These are phyloP conservation scores for Phylloboletellus chloephorus DNA, from an alignment of 1,284 basidiomycete genomes.

Conservation along the genomic window DNA sequence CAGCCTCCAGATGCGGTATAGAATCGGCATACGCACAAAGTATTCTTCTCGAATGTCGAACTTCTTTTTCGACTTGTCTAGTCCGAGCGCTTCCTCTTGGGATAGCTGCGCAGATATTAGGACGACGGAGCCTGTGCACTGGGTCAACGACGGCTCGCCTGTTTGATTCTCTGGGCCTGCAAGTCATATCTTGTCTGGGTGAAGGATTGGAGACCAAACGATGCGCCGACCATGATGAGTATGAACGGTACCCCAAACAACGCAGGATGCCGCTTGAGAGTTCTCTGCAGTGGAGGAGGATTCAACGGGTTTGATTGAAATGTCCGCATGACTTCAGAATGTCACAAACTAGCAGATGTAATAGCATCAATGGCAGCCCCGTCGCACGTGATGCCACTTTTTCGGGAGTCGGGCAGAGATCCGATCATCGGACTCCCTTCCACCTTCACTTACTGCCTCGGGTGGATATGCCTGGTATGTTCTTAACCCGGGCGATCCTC, in stretches of 20 bases:
- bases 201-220: constrained; percentile 80
- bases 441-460: constrained; percentile 5
- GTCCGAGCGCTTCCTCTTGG: constrained; percentile 79
- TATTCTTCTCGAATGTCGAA: constrained; percentile 95
- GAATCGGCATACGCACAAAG: constrained; percentile 59
- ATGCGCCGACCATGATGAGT: constrained; percentile 78
- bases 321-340: constrained; percentile 54
- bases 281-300: constrained; percentile 39
- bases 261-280: constrained; percentile 54
- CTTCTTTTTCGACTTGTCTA: constrained; percentile 77
- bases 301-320: constrained; percentile 56
- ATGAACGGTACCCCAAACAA: constrained; percentile 88
- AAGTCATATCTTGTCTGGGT: constrained; percentile 91
- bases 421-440: constrained; percentile 8
- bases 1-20: neutral
- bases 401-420: constrained; percentile 16
- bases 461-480: constrained; percentile 27
- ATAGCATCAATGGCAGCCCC: no score
- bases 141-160: no score
- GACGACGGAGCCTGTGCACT: constrained; percentile 25
- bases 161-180: constrained; percentile 73
- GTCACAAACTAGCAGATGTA: no score
- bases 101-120: constrained; percentile 46
- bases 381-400: no score
- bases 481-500: neutral